A percentile compares a stretch with the other conserved stretches of the same genome.
These are phyloP conservation scores for Coccinonectria pachysandricola DNA, from an alignment of 2,329 filamentous ascomycete genomes.

Conservation along the genomic window DNA sequence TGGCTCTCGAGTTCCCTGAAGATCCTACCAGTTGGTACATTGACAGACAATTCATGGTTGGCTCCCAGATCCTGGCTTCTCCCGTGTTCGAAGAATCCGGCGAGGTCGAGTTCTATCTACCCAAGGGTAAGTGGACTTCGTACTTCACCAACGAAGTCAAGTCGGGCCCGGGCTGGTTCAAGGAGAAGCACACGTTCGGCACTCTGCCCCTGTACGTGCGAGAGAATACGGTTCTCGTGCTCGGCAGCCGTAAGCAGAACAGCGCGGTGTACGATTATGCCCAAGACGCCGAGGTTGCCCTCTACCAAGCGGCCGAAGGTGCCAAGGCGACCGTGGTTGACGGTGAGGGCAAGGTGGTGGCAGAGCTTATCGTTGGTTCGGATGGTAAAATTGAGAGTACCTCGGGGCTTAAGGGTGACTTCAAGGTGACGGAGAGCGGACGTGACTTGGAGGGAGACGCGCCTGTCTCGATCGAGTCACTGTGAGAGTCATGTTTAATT, in stretches of 20 bases:
- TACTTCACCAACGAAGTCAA: slow-evolving; percentile 39
- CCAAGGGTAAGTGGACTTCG: slow-evolving; percentile 37
- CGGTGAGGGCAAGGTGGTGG: slow-evolving; percentile 30
- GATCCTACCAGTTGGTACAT: slow-evolving; percentile 59
- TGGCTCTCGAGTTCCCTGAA: slow-evolving; percentile 60
- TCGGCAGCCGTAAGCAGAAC: slow-evolving; percentile 29
- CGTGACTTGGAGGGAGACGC: slow-evolving; percentile 17
- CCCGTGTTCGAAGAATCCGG: slow-evolving; percentile 55
- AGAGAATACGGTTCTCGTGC: slow-evolving; percentile 39
- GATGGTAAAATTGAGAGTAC: slow-evolving; percentile 30
- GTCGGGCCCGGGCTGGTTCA: slow-evolving; percentile 46
- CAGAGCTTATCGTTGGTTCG: slow-evolving; percentile 27
- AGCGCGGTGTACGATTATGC: slow-evolving; percentile 38
- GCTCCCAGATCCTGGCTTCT: slow-evolving; percentile 50
- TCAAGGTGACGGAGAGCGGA: slow-evolving; percentile 14
- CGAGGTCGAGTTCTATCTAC: slow-evolving; percentile 56
- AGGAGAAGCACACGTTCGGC: slow-evolving; percentile 47
- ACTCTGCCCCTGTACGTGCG: slow-evolving; percentile 49
- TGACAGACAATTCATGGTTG: slow-evolving; percentile 67
- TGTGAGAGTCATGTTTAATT: too few species aligned
- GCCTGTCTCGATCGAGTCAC: slow-evolving; percentile 15
- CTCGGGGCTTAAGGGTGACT: slow-evolving; percentile 29
- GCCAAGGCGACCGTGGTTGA: slow-evolving; percentile 33
- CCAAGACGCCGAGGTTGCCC: slow-evolving; percentile 35
- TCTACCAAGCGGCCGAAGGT: slow-evolving; percentile 33